Conservation (phyloP, 2,329 filamentous ascomycete species). For the Exophiala oligosperma region DNA sequence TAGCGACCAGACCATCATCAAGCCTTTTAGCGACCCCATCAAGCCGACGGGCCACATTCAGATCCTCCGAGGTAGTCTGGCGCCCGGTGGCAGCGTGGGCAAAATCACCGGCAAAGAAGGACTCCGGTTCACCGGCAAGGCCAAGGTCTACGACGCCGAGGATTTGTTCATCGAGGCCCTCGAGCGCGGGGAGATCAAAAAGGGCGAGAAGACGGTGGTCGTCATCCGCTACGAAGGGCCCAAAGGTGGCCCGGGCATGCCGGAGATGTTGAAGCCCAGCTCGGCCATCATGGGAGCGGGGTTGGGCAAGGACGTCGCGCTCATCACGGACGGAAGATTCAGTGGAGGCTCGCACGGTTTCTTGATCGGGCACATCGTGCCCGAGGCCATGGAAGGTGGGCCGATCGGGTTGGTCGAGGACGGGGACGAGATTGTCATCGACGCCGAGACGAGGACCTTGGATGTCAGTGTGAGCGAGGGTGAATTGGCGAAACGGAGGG, state of each 20-base stretch:
- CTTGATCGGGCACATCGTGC: slow-evolving; percentile 83
- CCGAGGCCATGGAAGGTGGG: slow-evolving; percentile 81
- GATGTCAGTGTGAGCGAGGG: slow-evolving; percentile 66
- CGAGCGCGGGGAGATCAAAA: slow-evolving; percentile 67
- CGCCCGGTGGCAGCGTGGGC: slow-evolving; percentile 68
- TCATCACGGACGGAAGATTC: slow-evolving; percentile 76
- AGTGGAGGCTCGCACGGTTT: slow-evolving; percentile 82
- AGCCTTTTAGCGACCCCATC: slow-evolving; percentile 66
- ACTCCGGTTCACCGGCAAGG: slow-evolving; percentile 65
- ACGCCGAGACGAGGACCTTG: slow-evolving; percentile 69
- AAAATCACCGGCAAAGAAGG: slow-evolving; percentile 80
- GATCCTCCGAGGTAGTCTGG: slow-evolving; percentile 68
- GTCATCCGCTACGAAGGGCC: slow-evolving; percentile 75
- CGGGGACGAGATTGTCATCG: slow-evolving; percentile 78
- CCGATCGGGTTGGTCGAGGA: slow-evolving; percentile 81
- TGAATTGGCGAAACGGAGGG: slow-evolving; percentile 60
- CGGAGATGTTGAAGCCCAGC: slow-evolving; percentile 71
- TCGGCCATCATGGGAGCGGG: slow-evolving; percentile 74
- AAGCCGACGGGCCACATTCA: slow-evolving; percentile 72
- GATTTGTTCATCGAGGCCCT: slow-evolving; percentile 68
- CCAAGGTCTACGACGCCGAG: slow-evolving; percentile 69
- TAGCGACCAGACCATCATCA: slow-evolving; percentile 67
- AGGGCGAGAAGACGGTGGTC: slow-evolving; percentile 74
- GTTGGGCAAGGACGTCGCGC: slow-evolving; percentile 66
- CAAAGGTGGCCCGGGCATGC: slow-evolving; percentile 73